Evolutionary conservation across 129 eudicot genomes (phyloP), one percentile per base, ranked within the genome.

Genomic region (Flaveria sonorensis): DNA sequence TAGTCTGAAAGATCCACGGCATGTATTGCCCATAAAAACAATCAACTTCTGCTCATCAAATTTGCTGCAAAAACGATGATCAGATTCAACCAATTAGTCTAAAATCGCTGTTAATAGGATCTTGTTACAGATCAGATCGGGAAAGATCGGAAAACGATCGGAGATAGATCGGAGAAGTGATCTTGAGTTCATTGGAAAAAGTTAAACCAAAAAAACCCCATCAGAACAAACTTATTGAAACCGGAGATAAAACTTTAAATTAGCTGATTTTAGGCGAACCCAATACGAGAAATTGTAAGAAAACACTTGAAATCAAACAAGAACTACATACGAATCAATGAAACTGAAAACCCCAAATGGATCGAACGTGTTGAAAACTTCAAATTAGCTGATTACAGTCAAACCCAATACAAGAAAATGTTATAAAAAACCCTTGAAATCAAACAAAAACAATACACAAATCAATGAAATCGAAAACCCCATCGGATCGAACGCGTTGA

Each of bases 1-100:
- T 77, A 72, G 75, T 82, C 93, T 90, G 24, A 86, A 89, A 87
- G 97, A 91, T 84, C 98, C 97, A 72, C 98, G 96, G 98, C 98
- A 94, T 91, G 98, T 94, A 72, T 94, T 94, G 96, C 98, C 98
- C 98, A 94, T 94, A 84, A 91, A 81, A 93, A 87, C 98, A 83
- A 82, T 83, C 83, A 77, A 68, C 75, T 80, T 26, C 51, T 80
- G 43, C 46, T 68, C 78, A 85, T 63, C 77, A 77, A 89, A 67
- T 73, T 73, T 26, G 51, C 84, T 80, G 69, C 84, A 80, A n/a
- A 73, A 28, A 65, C 7, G 10, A 19, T 47, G 0, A 23, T 79
- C 45, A 62, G 20, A 21, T 78, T 42, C 47, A 6, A 52, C 56
- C 3, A 76, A 40, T 40, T 26, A 59, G 57, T n/a, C 39, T 10